Percentiles rank a stretch among this genome's conserved stretches.
phyloP scores from a whole-genome alignment of 1,139 yeast species.

The Yamadazyma sp. region DNA sequence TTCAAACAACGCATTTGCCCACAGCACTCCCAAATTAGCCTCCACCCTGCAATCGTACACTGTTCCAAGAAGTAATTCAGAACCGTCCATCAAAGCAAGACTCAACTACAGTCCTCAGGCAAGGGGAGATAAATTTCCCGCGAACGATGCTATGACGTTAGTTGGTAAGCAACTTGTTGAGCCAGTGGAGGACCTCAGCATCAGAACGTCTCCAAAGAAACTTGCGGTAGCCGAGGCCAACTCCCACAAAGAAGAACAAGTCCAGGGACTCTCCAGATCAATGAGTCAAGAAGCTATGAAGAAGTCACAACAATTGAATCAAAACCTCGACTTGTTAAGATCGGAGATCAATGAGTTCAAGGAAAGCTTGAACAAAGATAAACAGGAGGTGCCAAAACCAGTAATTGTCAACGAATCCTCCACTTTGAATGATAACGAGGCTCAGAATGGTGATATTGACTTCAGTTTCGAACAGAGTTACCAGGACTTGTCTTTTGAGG shows the following conservation, averaged over 20 bases:
- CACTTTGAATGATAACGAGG: conserved; percentile 9
- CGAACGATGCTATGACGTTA: background rate
- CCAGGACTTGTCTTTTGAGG: conserved; percentile 44
- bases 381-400: conserved; percentile 9
- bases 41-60: background rate
- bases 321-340: conserved; percentile 43
- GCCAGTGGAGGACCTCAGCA: background rate
- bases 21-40: conserved; percentile 1
- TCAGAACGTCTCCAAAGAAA: background rate
- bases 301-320: conserved; percentile 35
- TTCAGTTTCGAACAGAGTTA: conserved; percentile 42
- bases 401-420: conserved; percentile 14
- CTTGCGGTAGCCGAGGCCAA: background rate
- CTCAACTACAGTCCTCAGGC: background rate
- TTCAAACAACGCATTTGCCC: background rate
- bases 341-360: conserved; percentile 49
- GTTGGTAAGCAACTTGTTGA: background rate
- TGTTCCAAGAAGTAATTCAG: conserved; percentile 1
- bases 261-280: background rate
- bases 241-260: background rate
- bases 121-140: background rate
- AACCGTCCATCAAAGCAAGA: background rate
- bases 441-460: conserved; percentile 22
- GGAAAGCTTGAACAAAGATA: conserved; percentile 39
- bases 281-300: conserved; percentile 16